A percentile compares a stretch with the other conserved stretches of the same genome.
Conservation (phyloP, 257 asterid genomes). For the Salvia rosmarinus region DNA sequence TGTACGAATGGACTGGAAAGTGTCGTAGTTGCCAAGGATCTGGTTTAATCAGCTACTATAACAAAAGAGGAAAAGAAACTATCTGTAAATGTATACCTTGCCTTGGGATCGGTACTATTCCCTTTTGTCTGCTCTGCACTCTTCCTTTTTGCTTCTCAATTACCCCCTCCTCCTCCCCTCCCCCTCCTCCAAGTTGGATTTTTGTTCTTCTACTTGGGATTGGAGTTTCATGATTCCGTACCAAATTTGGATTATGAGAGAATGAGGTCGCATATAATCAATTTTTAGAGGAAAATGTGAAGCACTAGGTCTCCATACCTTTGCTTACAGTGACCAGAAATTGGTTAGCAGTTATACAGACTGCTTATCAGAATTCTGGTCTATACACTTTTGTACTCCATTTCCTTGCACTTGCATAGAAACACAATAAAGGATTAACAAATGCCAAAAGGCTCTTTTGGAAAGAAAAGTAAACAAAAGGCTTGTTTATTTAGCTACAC, state of each 20-base stretch:
- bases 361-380: slow-evolving; percentile 13
- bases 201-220: slow-evolving; percentile 17
- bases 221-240: not conserved
- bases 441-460: not conserved
- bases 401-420: not conserved
- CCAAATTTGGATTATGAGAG: slow-evolving; percentile 9
- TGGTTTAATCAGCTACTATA: slow-evolving; percentile 82
- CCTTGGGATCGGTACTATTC: slow-evolving; percentile 68
- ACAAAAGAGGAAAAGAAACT: slow-evolving; percentile 83
- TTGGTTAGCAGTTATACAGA: not conserved
- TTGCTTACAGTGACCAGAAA: too few species aligned
- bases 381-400: slow-evolving; percentile 8
- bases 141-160: not conserved
- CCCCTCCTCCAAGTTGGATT: not conserved
- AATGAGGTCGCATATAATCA: slow-evolving; percentile 6
- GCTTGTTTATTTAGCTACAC: not conserved
- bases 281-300: not conserved
- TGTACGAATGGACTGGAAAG: slow-evolving; percentile 96
- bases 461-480: too few species aligned
- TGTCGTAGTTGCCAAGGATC: slow-evolving; percentile 96
- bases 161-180: too few species aligned
- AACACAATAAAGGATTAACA: not conserved
- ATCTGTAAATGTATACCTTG: slow-evolving; percentile 97
- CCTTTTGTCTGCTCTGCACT: not conserved
- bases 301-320: not conserved